These are phyloP conservation scores for Cercophora newfieldiana DNA, from an alignment of 495 filamentous ascomycete genomes.

Conservation along the genomic window DNA sequence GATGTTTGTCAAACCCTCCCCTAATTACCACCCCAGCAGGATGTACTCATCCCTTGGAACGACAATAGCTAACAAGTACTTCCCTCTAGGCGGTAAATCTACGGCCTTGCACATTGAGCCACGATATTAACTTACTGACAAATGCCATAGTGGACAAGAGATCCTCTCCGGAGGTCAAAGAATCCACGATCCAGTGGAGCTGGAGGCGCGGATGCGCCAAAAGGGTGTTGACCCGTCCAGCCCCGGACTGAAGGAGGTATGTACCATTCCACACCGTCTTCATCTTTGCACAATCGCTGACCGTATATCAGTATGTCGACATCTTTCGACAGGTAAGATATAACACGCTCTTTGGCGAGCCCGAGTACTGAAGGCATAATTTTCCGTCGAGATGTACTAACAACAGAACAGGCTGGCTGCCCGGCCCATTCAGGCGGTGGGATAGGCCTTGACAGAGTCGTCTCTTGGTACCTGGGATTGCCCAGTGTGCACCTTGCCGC, in stretches of 20 bases:
- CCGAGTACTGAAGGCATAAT: too few species aligned
- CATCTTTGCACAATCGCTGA: neutral
- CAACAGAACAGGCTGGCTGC: too few species aligned
- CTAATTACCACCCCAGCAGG: too few species aligned
- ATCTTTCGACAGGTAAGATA: conserved; percentile 63
- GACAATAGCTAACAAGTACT: conserved; percentile 48
- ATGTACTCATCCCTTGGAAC: too few species aligned
- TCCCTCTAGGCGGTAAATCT: too few species aligned
- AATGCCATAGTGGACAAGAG: neutral
- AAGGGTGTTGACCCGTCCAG: conserved; percentile 74
- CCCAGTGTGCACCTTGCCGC: conserved; percentile 78
- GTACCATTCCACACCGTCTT: neutral
- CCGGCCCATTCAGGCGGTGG: neutral
- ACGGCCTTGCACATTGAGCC: too few species aligned
- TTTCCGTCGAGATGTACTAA: too few species aligned
- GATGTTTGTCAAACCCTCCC: too few species aligned
- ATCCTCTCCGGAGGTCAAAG: conserved; percentile 37
- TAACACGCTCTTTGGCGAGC: too few species aligned
- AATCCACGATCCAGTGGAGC: conserved; percentile 70
- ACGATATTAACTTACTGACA: neutral
- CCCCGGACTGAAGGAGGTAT: conserved; percentile 73
- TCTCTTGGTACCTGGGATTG: conserved; percentile 83
- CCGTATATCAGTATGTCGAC: conserved; percentile 55
- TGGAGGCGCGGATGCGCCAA: conserved; percentile 65
- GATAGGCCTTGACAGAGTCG: conserved; percentile 69